Base-by-base conservation (phyloP, 768 basidiomycete species). In the Xerocomus potaroensis region DNA sequence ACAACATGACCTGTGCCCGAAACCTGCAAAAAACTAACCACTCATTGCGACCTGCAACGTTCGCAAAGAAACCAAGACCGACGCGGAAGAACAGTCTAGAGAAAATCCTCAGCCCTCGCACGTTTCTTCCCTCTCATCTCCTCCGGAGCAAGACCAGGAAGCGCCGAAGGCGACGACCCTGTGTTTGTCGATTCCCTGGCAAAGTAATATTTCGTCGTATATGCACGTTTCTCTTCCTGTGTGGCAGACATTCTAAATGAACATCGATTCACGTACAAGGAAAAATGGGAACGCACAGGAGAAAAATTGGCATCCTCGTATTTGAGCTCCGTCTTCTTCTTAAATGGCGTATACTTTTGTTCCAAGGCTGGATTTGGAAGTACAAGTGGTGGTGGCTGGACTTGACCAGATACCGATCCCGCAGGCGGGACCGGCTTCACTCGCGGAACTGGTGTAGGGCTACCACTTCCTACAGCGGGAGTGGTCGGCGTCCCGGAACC, bases 51-150 rank as follows among this genome's bases (percentile, higher is more conserved):
- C 56, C 58, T 58, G 60, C 47, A 50, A 58, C 29, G 45, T 30
- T 48, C 45, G 45, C 54, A 58, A 58, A 63, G 51, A 58, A 62
- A 64, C 58, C 57, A 43, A 51, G 59, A 66, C 58, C 62, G 52
- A 66, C 59, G 49, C 33, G 45, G 37, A 36, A 52, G 41, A 41
- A 50, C 22, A 50, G 35, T 41, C 60, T 68, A 90, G 57, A 91
- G 68, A 66, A 88, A 89, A 65, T 92, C 91, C 66, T 91, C 89
- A 26, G 91, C 91, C 54, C 88, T 74, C 38, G 89, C 86, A 38
- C 91, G 73, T 67, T 92, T 92, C 72, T 83, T 88, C 39, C 89
- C 88, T 54, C 86, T 77, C 41, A 77, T 70, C 58, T 87, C 86
- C 41, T 85, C 83, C 26, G 55, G 58, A 8, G 46, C 53, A 43